Percentiles rank a stretch among this genome's conserved stretches.
phyloP scores from a whole-genome alignment of 2,329 filamentous ascomycete genomes.

The Phyllosticta citriasiana region DNA sequence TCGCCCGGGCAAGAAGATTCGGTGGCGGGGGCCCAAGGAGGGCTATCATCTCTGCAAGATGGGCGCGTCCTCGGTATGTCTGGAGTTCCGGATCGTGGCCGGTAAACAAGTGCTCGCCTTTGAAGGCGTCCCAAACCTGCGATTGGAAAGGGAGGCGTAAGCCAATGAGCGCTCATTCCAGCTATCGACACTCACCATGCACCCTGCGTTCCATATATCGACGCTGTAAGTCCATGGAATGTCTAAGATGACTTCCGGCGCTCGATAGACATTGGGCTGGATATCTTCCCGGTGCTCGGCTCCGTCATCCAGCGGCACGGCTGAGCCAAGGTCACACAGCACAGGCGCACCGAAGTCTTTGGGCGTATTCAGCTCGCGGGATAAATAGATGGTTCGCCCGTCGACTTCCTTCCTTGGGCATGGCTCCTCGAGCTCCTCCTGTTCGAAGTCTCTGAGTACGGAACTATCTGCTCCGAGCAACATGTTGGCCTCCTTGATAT shows the following conservation, averaged over 20 bases:
- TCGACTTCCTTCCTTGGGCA: slow-evolving; percentile 28
- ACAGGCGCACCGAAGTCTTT: slow-evolving; percentile 23
- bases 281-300: slow-evolving; percentile 19
- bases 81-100: slow-evolving; percentile 15
- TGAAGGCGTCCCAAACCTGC: slow-evolving; percentile 30
- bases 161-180: neutral
- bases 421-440: slow-evolving; percentile 27
- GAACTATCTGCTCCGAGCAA: slow-evolving; percentile 26
- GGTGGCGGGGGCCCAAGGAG: slow-evolving; percentile 16
- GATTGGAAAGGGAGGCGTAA: neutral
- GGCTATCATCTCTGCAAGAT: slow-evolving; percentile 21
- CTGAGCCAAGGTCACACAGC: slow-evolving; percentile 28
- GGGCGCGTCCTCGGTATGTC: slow-evolving; percentile 17
- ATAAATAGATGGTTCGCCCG: slow-evolving; percentile 25
- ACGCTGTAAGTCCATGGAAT: slow-evolving; percentile 26
- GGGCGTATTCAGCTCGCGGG: slow-evolving; percentile 24
- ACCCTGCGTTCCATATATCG: slow-evolving; percentile 32
- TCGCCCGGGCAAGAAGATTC: slow-evolving; percentile 13
- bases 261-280: slow-evolving; percentile 28
- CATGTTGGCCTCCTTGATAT: slow-evolving; percentile 37
- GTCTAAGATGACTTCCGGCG: slow-evolving; percentile 29
- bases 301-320: slow-evolving; percentile 19
- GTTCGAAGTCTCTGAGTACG: slow-evolving; percentile 27
- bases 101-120: slow-evolving; percentile 24
- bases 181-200: slow-evolving; percentile 20